Base-by-base conservation (phyloP, 352 stramenopile genomes). In the Saprolegnia diclina region DNA sequence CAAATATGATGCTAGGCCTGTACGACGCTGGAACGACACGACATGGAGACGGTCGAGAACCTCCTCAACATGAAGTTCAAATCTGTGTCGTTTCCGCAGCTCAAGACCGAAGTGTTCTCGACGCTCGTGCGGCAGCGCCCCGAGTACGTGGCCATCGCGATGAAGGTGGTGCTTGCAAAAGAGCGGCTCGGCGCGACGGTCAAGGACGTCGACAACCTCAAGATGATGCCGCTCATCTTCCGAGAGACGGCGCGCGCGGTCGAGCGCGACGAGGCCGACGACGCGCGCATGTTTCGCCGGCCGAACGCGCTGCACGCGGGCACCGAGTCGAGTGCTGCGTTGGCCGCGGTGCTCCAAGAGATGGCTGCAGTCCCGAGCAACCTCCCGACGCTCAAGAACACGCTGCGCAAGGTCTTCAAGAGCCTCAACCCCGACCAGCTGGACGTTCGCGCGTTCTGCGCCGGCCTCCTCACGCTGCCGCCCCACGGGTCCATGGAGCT, bases 221-320 rank as follows among this genome's bases (percentile, higher is more conserved):
- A 95, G 69, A 91, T 95, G 77, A 78, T 95, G 11, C 87, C 92
- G 72, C 87, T 93, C 50, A 92, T 95, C 29, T 92, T 95, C 53
- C 79, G 83, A 19, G 83, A 69, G 29, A 69, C 87, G 3, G 84
- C 80, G 0, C 79, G 83, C 18, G 6, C 32, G 73, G 21, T 65
- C 50, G n/a, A 56, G 55, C n/a, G 22, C 61, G 50, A 44, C 55
- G 38, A 72, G 35, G 44, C 63, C 44, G 0, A n/a, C 45, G 13
- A 53, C 64, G 37, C 75, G 71, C 68, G 11, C 80, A 92, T 52
- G 82, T 92, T 42, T 42, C 74, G 18, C 90, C 92, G 67, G 89
- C 88, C 62, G 79, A 77, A 45, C 72, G 64, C 7, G 80, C 81
- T 1, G 9, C 87, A 95, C 18, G 78, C 78, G 48, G 85, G 85